These are phyloP conservation scores for Rossbeevera mucosa DNA, from an alignment of 768 basidiomycete species.

Conservation along the genomic window DNA sequence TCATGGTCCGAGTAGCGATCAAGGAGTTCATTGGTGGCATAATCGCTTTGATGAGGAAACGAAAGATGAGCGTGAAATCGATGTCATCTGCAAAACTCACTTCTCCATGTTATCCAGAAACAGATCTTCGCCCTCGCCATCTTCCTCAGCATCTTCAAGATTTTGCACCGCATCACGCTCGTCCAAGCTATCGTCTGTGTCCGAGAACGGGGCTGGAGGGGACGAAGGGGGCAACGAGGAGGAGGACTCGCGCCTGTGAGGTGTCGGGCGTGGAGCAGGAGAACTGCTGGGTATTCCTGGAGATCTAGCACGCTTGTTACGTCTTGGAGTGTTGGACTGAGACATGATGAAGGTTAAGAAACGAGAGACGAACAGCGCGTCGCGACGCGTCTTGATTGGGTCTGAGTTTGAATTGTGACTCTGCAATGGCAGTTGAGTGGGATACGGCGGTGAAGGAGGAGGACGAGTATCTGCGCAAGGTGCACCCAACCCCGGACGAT, in stretches of 20 bases:
- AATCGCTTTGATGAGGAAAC: slow-evolving; percentile 54
- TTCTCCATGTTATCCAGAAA: slow-evolving; percentile 75
- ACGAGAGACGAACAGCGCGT: slow-evolving; percentile 34
- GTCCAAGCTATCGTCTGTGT: slow-evolving; percentile 77
- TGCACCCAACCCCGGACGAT: slow-evolving; percentile 74
- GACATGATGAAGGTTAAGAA: slow-evolving; percentile 28
- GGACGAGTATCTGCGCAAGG: slow-evolving; percentile 53
- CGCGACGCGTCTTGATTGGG: slow-evolving; percentile 38
- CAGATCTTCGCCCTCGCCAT: slow-evolving; percentile 89
- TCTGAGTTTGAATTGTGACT: slow-evolving; percentile 39
- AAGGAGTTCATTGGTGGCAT: slow-evolving; percentile 73
- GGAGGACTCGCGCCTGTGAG: slow-evolving; percentile 52
- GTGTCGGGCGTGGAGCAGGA: slow-evolving; percentile 41
- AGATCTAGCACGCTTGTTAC: slow-evolving; percentile 61
- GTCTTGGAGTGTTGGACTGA: slow-evolving; percentile 44
- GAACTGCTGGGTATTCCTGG: slow-evolving; percentile 45
- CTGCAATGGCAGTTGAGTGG: slow-evolving; percentile 40
- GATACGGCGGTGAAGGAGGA: slow-evolving; percentile 62
- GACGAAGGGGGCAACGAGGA: slow-evolving; percentile 86
- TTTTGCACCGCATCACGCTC: slow-evolving; percentile 65
- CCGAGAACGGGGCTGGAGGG: slow-evolving; percentile 77
- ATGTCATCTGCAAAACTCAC: slow-evolving; percentile 39
- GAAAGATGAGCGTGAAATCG: slow-evolving; percentile 8
- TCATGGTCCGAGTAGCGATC: slow-evolving; percentile 87
- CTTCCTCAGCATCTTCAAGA: slow-evolving; percentile 65